These are phyloP conservation scores for Scheffersomyces coipomensis DNA, from an alignment of 805 yeast species.

Conservation along the genomic window DNA sequence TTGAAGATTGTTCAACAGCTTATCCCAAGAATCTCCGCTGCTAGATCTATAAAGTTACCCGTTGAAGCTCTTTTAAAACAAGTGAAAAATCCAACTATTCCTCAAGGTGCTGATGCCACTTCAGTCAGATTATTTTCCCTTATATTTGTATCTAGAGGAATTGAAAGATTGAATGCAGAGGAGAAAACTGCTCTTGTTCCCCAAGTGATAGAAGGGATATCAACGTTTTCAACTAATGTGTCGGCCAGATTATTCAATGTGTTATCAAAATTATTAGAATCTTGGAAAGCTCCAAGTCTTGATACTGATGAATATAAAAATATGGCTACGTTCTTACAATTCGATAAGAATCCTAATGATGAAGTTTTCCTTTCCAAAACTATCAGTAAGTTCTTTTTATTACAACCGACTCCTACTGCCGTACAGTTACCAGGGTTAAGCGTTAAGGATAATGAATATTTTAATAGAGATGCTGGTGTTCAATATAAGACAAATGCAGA, in stretches of 20 bases:
- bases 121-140: constrained; percentile 62
- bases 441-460: constrained; percentile 53
- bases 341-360: constrained; percentile 38
- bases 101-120: constrained; percentile 40
- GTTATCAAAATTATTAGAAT: constrained; percentile 49
- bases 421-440: constrained; percentile 63
- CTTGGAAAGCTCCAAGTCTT: constrained; percentile 49
- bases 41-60: constrained; percentile 59
- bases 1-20: constrained; percentile 65
- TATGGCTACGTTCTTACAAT: constrained; percentile 29
- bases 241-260: constrained; percentile 63
- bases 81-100: constrained; percentile 54
- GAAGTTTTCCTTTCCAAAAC: constrained; percentile 43
- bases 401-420: constrained; percentile 41
- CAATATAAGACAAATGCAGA: constrained; percentile 48
- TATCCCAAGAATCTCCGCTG: constrained; percentile 62
- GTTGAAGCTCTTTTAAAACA: constrained; percentile 60
- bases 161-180: constrained; percentile 48
- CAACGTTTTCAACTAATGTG: constrained; percentile 28
- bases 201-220: constrained; percentile 44
- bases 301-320: constrained; percentile 43
- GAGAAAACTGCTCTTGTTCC: constrained; percentile 48
- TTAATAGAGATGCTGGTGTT: constrained; percentile 69
- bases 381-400: constrained; percentile 56
- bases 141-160: constrained; percentile 64